Base-by-base conservation (phyloP, 352 stramenopile genomes). In the Pythium graminicola region DNA sequence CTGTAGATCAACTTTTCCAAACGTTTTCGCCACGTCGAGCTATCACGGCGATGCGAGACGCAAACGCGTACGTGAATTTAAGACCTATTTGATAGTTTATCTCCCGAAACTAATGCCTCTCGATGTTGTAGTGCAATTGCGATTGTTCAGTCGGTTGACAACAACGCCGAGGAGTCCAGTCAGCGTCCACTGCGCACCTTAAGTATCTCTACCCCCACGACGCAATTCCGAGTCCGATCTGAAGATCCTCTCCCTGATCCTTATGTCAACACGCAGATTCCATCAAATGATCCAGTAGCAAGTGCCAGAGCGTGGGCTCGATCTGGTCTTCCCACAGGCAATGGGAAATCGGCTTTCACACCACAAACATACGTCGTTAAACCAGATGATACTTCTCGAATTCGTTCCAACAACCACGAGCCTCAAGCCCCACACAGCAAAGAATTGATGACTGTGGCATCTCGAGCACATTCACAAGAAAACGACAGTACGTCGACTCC, bases 21-120 rank as follows among this genome's bases (percentile, higher is more conserved):
- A 79, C 75, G 1, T 89, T 89, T 53, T 88, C 77, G 10, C 74
- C 77, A 11, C 65, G 69, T 1, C 51, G 61, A 43, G 64, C 73
- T 0, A 54, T 86, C 5, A 57, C 62, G 11, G 63, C 68, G 2
- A 54, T 88, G 28, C 62, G 54, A 45, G 57, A 80, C 54, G 69
- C 60, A 10, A 73, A 57, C 43, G 79, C 67, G 77, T 88, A 51
- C 33, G 41, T 27, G 14, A n/a, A 16, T 19, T 19, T 19, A 32
- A 16, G 6, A 38, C 10, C 14, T 23, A n/a, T 5, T 7, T 4
- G 1, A 13, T 8, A 17, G 1, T 26, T 41, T 16, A 17, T 46
- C 2, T 11, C 24, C 22, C 40, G 8, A 24, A 52, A 6, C 20
- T 13, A 47, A 16, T 47, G 20, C n/a, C 17, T 49, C 0, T 56